Conservation (phyloP, 768 basidiomycete species). For the Tylopilus subfusipes region DNA sequence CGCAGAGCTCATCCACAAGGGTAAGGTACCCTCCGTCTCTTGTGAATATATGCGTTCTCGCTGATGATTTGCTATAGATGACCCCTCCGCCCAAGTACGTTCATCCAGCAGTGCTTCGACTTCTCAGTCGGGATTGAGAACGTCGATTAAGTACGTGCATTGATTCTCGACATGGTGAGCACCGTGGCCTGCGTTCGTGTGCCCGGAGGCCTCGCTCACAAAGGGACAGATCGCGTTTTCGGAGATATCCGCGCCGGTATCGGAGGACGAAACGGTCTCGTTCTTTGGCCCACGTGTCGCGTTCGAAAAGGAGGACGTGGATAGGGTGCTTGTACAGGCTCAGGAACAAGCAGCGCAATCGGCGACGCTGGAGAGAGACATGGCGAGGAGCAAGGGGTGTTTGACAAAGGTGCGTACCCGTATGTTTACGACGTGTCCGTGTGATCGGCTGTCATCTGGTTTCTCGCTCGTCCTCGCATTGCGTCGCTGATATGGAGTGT, state of each 20-base stretch:
- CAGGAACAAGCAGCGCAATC: conserved; percentile 43
- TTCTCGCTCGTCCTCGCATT: too few species aligned
- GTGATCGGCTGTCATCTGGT: too few species aligned
- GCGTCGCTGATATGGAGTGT: too few species aligned
- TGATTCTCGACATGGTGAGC: conserved; percentile 76
- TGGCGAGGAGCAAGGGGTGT: conserved; percentile 68
- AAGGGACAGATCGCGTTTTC: conserved; percentile 59
- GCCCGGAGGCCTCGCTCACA: conserved; percentile 4
- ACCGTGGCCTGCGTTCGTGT: too few species aligned
- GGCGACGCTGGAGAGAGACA: conserved; percentile 23
- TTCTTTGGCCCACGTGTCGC: conserved; percentile 63
- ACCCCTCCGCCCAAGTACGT: conserved; percentile 69
- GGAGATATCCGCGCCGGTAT: conserved; percentile 68
- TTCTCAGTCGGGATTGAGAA: conserved; percentile 41
- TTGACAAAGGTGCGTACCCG: conserved; percentile 54
- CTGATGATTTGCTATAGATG: conserved; percentile 17
- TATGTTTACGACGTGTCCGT: too few species aligned
- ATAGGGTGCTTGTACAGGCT: conserved; percentile 49
- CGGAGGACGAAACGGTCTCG: conserved; percentile 66
- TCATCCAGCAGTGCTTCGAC: conserved; percentile 46
- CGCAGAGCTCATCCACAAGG: conserved; percentile 73
- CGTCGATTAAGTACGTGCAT: conserved; percentile 51
- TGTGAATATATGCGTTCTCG: background rate
- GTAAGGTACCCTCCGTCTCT: conserved; percentile 49
- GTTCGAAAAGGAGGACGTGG: conserved; percentile 60